Conservation (phyloP, 2,329 filamentous ascomycete species). For the Botrytis deweyae region DNA sequence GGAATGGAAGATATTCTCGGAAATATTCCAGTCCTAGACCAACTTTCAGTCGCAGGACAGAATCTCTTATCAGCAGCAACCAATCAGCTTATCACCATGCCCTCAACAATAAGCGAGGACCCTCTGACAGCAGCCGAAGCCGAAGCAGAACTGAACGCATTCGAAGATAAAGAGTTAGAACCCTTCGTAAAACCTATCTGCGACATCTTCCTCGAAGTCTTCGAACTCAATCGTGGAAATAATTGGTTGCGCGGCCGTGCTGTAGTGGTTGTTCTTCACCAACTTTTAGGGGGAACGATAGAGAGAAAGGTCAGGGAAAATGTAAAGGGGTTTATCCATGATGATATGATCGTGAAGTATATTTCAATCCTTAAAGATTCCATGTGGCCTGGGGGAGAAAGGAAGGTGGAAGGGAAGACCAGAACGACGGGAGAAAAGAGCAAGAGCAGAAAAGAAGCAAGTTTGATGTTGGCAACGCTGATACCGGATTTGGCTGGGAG, state of each 20-base stretch:
- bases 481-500: conserved; percentile 88
- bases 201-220: conserved; percentile 93
- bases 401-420: conserved; percentile 49
- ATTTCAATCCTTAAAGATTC: conserved; percentile 69
- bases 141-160: conserved; percentile 89
- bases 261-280: conserved; percentile 93
- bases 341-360: conserved; percentile 76
- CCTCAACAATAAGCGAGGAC: conserved; percentile 53
- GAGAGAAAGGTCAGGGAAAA: conserved; percentile 92
- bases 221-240: conserved; percentile 90
- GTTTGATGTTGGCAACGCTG: conserved; percentile 82
- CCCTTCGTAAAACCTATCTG: conserved; percentile 98
- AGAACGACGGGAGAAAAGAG: conserved; percentile 72
- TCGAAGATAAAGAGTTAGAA: conserved; percentile 83
- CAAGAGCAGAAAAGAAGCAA: conserved; percentile 81
- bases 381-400: conserved; percentile 76
- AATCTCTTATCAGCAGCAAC: conserved; percentile 80
- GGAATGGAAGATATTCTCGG: conserved; percentile 98
- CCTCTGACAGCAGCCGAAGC: conserved; percentile 66
- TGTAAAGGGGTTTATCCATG: conserved; percentile 69
- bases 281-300: conserved; percentile 91
- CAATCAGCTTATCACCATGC: conserved; percentile 58
- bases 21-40: conserved; percentile 92
- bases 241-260: conserved; percentile 96
- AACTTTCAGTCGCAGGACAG: conserved; percentile 88